phyloP scores from a whole-genome alignment of 176 grass and related monocot species.

The Zea luxurians region DNA sequence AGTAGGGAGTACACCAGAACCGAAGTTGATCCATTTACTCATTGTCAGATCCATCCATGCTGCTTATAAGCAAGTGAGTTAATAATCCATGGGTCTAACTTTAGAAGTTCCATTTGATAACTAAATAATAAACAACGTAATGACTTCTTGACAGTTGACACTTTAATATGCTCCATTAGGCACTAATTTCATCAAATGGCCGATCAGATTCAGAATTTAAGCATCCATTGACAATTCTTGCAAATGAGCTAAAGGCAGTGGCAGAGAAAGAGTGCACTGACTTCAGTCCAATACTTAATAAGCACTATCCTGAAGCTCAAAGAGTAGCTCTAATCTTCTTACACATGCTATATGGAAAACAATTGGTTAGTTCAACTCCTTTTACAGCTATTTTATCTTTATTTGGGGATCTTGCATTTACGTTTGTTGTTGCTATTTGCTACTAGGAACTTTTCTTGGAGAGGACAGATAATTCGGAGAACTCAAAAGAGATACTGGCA shows the following conservation, averaged over 20 bases:
- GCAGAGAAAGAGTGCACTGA: conserved; percentile 65
- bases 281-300: conserved; percentile 61
- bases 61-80: conserved; percentile 72
- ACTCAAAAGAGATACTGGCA: conserved; percentile 59
- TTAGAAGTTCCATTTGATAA: conserved; percentile 16
- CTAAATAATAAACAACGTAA: neutral
- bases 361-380: conserved; percentile 59
- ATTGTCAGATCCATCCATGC: conserved; percentile 71
- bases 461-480: conserved; percentile 43
- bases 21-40: conserved; percentile 57
- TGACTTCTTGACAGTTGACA: conserved; percentile 19
- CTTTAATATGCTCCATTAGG: conserved; percentile 50
- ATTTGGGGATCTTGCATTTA: conserved; percentile 38
- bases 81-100: conserved; percentile 10
- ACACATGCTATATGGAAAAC: conserved; percentile 73
- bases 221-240: conserved; percentile 64
- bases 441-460: conserved; percentile 70
- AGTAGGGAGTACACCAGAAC: conserved; percentile 43
- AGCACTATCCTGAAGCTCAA: conserved; percentile 72
- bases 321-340: conserved; percentile 57
- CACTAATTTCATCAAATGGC: conserved; percentile 42
- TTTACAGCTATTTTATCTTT: conserved; percentile 17
- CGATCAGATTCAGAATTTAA: conserved; percentile 49
- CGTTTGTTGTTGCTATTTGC: conserved; percentile 38
- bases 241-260: conserved; percentile 64